A percentile compares a stretch with the other conserved stretches of the same genome.
These are phyloP conservation scores for Penicillium pancosmium DNA, from an alignment of 495 filamentous ascomycete genomes.

Conservation along the genomic window DNA sequence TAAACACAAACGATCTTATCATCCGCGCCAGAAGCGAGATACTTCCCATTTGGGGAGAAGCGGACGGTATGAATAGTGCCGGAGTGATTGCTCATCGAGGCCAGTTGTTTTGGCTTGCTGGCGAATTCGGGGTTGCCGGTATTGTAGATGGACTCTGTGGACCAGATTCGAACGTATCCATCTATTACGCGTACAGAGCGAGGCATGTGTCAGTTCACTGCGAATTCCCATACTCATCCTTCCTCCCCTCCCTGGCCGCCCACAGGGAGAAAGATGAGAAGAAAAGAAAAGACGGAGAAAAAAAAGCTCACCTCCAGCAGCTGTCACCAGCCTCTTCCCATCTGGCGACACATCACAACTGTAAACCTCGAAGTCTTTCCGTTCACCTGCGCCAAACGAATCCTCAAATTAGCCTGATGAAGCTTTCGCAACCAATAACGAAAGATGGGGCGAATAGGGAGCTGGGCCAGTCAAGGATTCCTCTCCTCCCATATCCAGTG, in stretches of 20 bases:
- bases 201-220: constrained; percentile 17
- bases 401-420: constrained; percentile 7
- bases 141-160: constrained; percentile 87
- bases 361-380: constrained; percentile 97
- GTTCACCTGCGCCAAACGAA: constrained; percentile 65
- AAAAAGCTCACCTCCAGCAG: constrained; percentile 71
- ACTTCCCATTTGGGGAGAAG: constrained; percentile 90
- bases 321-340: constrained; percentile 86
- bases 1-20: constrained; percentile 99
- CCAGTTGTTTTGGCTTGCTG: constrained; percentile 86
- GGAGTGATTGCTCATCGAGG: constrained; percentile 96
- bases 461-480: not conserved
- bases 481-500: not conserved
- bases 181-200: constrained; percentile 53
- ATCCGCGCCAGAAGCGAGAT: constrained; percentile 94
- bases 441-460: not conserved
- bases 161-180: constrained; percentile 97
- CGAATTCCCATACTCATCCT: not conserved
- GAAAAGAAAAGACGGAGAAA: not conserved
- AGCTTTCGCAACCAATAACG: not conserved
- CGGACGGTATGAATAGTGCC: constrained; percentile 96
- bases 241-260: not conserved
- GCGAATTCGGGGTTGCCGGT: constrained; percentile 65
- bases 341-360: constrained; percentile 96
- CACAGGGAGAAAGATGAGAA: no score